Base-by-base conservation (phyloP, 768 basidiomycete species). In the Suillus hirtellus region DNA sequence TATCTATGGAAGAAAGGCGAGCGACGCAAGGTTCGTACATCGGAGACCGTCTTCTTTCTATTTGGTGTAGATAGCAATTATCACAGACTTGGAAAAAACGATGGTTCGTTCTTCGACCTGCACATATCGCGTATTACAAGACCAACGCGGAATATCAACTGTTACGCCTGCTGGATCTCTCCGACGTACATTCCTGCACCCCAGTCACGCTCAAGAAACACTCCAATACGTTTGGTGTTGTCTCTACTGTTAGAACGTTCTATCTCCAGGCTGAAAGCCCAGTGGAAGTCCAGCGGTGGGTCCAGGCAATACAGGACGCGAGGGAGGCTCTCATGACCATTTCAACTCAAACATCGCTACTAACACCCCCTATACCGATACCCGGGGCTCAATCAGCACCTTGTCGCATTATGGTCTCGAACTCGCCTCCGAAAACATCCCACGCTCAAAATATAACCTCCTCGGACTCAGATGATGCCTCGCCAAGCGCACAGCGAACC, bases 1-100 rank as follows among this genome's bases (percentile, higher is more conserved):
- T 99, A 97, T 79, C 80, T 99, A 59, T 92, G 89, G 87, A 99
- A 99, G 86, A 99, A 99, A 82, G 96, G 96, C 68, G 94, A 97
- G 77, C 85, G 95, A 63, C 81, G 97, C 76, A 98, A 98, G 90
- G 96, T 96, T 67, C 63, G 84, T 75, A 46, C 49, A 58, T 66
- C 24, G 35, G 60, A 60, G 54, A 63, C 38, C 59, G 60, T 61
- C 52, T 47, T 59, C 21, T 47, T 61, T 43, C 37, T 44, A 63
- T 43, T 61, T 40, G 62, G 44, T 27, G 35, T 59, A 34, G 44
- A 59, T 64, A 60, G 64, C 49, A 64, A 56, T 55, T 65, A 47
- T 46, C 49, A n/a, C 71, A 96, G 95, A 95, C 92, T 1, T 99
- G 97, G 97, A 98, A 99, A 84, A 96, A 95, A 78, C 86, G 96